Evolutionary conservation across 2,329 filamentous ascomycete species (phyloP).

Genomic region (Fusarium austroafricanum): DNA sequence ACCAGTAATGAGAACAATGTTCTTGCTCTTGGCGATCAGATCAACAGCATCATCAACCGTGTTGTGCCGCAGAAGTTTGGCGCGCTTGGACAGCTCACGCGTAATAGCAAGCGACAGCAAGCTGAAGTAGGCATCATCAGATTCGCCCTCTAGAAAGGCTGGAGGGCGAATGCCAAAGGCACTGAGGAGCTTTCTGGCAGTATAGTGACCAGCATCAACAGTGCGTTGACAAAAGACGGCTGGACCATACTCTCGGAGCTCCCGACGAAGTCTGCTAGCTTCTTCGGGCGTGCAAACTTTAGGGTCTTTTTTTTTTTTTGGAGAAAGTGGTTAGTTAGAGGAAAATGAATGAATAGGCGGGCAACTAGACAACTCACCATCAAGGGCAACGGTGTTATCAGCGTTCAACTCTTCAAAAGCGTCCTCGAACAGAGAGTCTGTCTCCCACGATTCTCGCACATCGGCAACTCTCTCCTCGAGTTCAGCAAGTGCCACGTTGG

Average conservation of each 20-base stretch:
- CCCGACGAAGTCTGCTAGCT: conserved; percentile 73
- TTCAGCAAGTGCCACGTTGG: conserved; percentile 55
- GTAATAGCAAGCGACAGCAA: conserved; percentile 82
- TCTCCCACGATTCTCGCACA: conserved; percentile 69
- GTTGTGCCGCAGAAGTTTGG: conserved; percentile 84
- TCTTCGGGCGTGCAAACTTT: conserved; percentile 75
- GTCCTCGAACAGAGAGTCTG: conserved; percentile 73
- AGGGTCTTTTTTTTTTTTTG: conserved; percentile 50
- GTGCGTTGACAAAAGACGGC: conserved; percentile 80
- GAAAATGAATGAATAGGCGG: neutral
- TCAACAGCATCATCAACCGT: conserved; percentile 86
- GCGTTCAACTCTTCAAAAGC: conserved; percentile 68
- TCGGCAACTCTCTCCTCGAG: conserved; percentile 65
- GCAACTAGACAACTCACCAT: conserved; percentile 55
- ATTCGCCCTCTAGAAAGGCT: conserved; percentile 73
- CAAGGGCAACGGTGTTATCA: conserved; percentile 58
- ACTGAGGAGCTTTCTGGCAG: conserved; percentile 84
- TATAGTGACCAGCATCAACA: conserved; percentile 74
- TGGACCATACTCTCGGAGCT: conserved; percentile 81
- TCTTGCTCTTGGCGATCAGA: conserved; percentile 77
- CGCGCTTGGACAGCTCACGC: conserved; percentile 83
- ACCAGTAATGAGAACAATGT: conserved; percentile 94
- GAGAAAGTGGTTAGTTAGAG: conserved; percentile 21
- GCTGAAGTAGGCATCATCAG: conserved; percentile 78
- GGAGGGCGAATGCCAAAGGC: conserved; percentile 85